phyloP scores from a whole-genome alignment of 192 early-diverging fungal genomes.

The Radiomyces spectabilis region DNA sequence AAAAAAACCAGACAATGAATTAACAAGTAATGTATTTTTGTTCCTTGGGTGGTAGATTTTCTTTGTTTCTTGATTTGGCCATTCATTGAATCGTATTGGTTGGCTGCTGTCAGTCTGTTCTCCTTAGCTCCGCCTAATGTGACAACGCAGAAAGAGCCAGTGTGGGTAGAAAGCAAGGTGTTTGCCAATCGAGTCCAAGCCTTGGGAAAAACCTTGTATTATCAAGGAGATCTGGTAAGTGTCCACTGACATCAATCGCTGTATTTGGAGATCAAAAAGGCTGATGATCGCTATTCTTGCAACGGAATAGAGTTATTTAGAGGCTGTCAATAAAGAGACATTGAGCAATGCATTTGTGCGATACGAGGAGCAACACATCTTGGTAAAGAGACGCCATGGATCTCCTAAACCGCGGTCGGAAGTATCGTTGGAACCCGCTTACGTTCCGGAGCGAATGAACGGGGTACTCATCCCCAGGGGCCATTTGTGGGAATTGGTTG shows the following conservation, averaged over 20 bases:
- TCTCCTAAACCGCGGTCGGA: constrained; percentile 34
- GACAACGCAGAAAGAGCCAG: constrained; percentile 2
- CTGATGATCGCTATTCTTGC: background rate
- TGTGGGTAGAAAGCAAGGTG: constrained; percentile 66
- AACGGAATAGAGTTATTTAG: constrained; percentile 59
- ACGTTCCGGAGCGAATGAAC: constrained; percentile 33
- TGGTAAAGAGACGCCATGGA: constrained; percentile 40
- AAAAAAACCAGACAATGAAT: background rate
- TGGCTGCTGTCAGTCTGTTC: constrained; percentile 42
- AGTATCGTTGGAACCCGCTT: constrained; percentile 37
- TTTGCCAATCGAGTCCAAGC: constrained; percentile 64
- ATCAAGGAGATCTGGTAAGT: constrained; percentile 57
- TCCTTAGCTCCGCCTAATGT: constrained; percentile 28
- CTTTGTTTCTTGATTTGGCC: constrained; percentile 82
- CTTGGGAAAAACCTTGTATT: constrained; percentile 79
- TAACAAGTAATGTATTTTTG: background rate
- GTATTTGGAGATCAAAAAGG: background rate
- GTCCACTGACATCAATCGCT: background rate
- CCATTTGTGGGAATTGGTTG: constrained; percentile 70
- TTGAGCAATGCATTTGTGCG: constrained; percentile 70
- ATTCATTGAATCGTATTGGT: constrained; percentile 86
- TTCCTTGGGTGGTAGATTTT: constrained; percentile 46
- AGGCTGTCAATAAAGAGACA: constrained; percentile 81
- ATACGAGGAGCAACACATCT: constrained; percentile 58
- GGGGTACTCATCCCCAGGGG: constrained; percentile 49